Percentiles rank a stretch among this genome's conserved stretches.
These are phyloP conservation scores for Hirschioporus abietinus DNA, from an alignment of 768 basidiomycete genomes.

Conservation along the genomic window DNA sequence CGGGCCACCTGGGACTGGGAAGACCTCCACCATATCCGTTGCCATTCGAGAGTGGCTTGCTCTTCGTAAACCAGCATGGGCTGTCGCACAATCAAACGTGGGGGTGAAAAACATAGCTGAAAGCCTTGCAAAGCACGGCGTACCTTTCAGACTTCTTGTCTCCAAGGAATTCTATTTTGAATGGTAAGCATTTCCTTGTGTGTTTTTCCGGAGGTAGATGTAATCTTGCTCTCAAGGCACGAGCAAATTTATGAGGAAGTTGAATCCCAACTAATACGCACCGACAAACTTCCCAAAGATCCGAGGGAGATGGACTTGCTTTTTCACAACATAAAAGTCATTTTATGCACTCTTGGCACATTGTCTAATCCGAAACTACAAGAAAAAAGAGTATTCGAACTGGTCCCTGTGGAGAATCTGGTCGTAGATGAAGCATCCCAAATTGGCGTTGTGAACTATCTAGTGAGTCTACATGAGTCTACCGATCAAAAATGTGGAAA, in stretches of 20 bases:
- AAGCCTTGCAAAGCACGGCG: conserved; percentile 28
- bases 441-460: conserved; percentile 41
- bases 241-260: conserved; percentile 41
- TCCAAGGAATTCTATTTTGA: conserved; percentile 44
- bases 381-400: conserved; percentile 25
- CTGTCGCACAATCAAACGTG: conserved; percentile 45
- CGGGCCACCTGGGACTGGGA: conserved; percentile 49
- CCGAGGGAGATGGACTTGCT: conserved; percentile 17
- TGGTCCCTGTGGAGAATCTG: conserved; percentile 39
- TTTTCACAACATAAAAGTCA: conserved; percentile 28
- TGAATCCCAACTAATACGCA: conserved; percentile 30
- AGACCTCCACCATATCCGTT: conserved; percentile 46
- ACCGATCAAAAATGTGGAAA: too few relatives aligned
- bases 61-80: conserved; percentile 27
- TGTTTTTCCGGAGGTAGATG: background rate
- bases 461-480: conserved; percentile 36
- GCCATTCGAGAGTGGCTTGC: conserved; percentile 33
- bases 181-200: conserved; percentile 28
- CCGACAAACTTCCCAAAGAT: conserved; percentile 34
- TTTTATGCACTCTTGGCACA: conserved; percentile 47
- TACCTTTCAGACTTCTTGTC: conserved; percentile 39
- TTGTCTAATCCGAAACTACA: conserved; percentile 41
- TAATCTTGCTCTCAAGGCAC: conserved; percentile 33
- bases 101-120: conserved; percentile 48
- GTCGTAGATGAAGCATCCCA: conserved; percentile 57